Evolutionary conservation across 2,329 filamentous ascomycete genomes (phyloP).

Genomic region (Phoma sp.): DNA sequence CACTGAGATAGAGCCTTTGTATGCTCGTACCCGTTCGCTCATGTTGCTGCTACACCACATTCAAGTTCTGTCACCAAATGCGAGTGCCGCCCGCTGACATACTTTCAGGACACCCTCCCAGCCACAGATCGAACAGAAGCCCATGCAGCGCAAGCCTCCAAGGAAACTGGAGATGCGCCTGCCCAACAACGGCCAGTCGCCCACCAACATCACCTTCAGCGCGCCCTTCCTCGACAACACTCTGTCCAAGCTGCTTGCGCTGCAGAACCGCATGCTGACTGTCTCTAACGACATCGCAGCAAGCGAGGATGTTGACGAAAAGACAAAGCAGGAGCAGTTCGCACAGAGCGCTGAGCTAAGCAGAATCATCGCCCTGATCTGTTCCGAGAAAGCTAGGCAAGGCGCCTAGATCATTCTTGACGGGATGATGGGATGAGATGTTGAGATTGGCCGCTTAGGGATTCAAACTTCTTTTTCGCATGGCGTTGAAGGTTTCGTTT

Average conservation of each 20-base stretch:
- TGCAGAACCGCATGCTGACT: constrained; percentile 58
- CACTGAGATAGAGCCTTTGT: neutral
- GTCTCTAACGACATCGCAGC: constrained; percentile 55
- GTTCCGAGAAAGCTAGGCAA: constrained; percentile 59
- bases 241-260: constrained; percentile 55
- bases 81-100: neutral
- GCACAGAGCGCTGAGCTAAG: constrained; percentile 57
- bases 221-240: constrained; percentile 61
- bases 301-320: constrained; percentile 53
- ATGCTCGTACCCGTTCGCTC: too few relatives aligned
- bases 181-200: constrained; percentile 41
- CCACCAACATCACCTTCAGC: constrained; percentile 55
- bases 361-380: constrained; percentile 58
- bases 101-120: constrained; percentile 15
- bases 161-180: constrained; percentile 59
- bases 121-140: constrained; percentile 29
- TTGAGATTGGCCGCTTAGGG: neutral
- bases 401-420: constrained; percentile 37
- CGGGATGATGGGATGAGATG: neutral
- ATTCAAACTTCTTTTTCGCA: constrained; percentile 3
- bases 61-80: too few relatives aligned
- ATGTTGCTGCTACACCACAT: too few relatives aligned
- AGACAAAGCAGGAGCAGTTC: constrained; percentile 57
- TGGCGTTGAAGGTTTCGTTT: constrained; percentile 9
- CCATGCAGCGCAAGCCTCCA: constrained; percentile 47